Evolutionary conservation across 78 protist species (phyloP), one percentile per base, ranked within the genome.

Genomic region (Diacronema lutheri): DNA sequence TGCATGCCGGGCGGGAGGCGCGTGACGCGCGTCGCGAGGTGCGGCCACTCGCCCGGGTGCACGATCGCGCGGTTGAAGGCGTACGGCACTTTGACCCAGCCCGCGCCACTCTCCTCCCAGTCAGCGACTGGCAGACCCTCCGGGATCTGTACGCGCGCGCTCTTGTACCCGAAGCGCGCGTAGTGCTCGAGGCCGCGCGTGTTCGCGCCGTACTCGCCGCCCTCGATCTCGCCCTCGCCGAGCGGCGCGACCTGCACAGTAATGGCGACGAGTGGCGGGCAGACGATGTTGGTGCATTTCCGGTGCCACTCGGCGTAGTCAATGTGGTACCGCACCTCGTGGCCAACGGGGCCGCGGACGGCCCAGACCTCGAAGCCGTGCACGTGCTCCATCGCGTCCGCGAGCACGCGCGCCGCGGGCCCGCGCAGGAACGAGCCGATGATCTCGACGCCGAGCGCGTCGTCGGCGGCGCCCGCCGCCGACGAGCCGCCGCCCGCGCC

Each of bases 241-340:
- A 61, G 16, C 33, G 68, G 68, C 38, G 68, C 11, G 13, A 61
- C 33, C 68, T 65, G 73, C 73, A 65, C 26, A 21, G 73, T 65
- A 44, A n/a, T n/a, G 23, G 46, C 73, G 41, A 20, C 44, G 26
- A 65, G 73, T 44, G 73, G 73, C 38, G 73, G 73, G 23, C 41
- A 33, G 29, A 65, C 44, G 26, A 33, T 1, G 29, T 13, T 7
- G 23, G 73, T 65, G 19, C 21, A 16, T 2, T 33, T 12, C 29
- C 73, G 73, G 41, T 65, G 29, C 73, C 12, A 7, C 73, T 65
- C 73, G 29, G 73, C 73, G 73, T 65, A 65, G 73, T 65, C 73
- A 29, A 65, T 16, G 73, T 65, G 73, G 41, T 65, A 65, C 26
- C 12, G 21, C 29, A 13, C 9, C 73, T 11, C 23, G 29, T 12